These are phyloP conservation scores for Candida nonsorbophila DNA, from an alignment of 805 yeast genomes.

Conservation along the genomic window DNA sequence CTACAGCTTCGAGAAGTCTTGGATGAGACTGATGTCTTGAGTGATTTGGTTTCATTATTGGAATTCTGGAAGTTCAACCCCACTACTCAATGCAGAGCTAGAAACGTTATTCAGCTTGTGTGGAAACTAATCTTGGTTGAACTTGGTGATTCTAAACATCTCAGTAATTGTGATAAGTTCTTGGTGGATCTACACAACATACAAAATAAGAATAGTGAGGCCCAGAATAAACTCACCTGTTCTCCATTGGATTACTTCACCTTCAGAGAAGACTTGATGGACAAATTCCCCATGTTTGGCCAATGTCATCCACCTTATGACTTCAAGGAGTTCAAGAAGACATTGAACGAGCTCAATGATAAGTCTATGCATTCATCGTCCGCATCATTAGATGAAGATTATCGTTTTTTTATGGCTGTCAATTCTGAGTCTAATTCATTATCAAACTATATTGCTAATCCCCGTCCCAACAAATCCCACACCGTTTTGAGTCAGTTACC, in stretches of 20 bases:
- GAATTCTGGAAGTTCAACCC: conserved; percentile 66
- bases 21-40: conserved; percentile 33
- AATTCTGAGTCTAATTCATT: conserved; percentile 45
- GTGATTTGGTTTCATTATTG: conserved; percentile 41
- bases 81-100: conserved; percentile 35
- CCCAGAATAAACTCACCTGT: conserved; percentile 36
- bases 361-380: conserved; percentile 4
- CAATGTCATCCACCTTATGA: conserved; percentile 33
- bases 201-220: conserved; percentile 13
- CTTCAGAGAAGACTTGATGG: conserved; percentile 66
- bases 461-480: conserved; percentile 46
- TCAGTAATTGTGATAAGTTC: conserved; percentile 41
- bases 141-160: conserved; percentile 51
- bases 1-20: conserved; percentile 14
- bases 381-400: conserved; percentile 19
- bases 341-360: conserved; percentile 21
- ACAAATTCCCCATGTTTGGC: conserved; percentile 74
- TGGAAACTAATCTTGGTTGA: conserved; percentile 52
- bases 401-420: conserved; percentile 32
- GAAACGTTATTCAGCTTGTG: conserved; percentile 51
- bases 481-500: conserved; percentile 42
- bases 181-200: conserved; percentile 38
- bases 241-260: conserved; percentile 84
- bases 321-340: conserved; percentile 13
- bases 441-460: conserved; percentile 55